Evolutionary conservation across 73 alveolate species (phyloP).

Genomic region (Paramecium tetraurelia): DNA sequence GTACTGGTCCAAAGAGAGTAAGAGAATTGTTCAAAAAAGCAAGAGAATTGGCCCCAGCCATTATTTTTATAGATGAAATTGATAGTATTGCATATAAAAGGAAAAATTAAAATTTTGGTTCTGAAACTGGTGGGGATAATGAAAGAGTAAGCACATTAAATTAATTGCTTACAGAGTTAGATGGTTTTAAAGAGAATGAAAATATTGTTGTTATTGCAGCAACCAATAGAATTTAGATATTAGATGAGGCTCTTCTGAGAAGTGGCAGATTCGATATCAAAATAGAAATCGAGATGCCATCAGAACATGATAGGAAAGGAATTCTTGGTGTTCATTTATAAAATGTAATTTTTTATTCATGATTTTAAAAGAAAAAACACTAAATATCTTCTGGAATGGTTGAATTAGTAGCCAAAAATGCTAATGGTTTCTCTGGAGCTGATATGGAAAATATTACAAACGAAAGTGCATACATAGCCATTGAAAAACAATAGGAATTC

Average conservation of each 20-base stretch:
- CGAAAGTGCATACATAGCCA: slow-evolving; percentile 57
- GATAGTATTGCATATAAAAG: slow-evolving; percentile 82
- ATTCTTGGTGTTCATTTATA: slow-evolving; percentile 69
- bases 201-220: slow-evolving; percentile 89
- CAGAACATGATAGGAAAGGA: slow-evolving; percentile 73
- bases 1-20: slow-evolving; percentile 91
- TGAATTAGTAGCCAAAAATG: neutral
- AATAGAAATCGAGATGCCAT: slow-evolving; percentile 81
- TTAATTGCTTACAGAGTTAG: slow-evolving; percentile 85
- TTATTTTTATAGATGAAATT: slow-evolving; percentile 92
- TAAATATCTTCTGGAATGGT: neutral
- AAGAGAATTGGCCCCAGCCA: slow-evolving; percentile 81
- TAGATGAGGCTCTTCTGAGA: slow-evolving; percentile 91
- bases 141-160: slow-evolving; percentile 64
- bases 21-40: slow-evolving; percentile 90
- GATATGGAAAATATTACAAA: slow-evolving; percentile 58
- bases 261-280: slow-evolving; percentile 94
- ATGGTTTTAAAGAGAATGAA: slow-evolving; percentile 85
- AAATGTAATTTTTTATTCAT: neutral
- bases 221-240: slow-evolving; percentile 74
- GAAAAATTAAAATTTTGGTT: slow-evolving; percentile 64
- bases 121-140: slow-evolving; percentile 46
- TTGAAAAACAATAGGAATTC: neutral
- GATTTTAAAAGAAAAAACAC: neutral
- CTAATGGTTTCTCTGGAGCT: slow-evolving; percentile 57